Conservation (phyloP, 495 filamentous ascomycete species). For the Bacidia rubella region DNA sequence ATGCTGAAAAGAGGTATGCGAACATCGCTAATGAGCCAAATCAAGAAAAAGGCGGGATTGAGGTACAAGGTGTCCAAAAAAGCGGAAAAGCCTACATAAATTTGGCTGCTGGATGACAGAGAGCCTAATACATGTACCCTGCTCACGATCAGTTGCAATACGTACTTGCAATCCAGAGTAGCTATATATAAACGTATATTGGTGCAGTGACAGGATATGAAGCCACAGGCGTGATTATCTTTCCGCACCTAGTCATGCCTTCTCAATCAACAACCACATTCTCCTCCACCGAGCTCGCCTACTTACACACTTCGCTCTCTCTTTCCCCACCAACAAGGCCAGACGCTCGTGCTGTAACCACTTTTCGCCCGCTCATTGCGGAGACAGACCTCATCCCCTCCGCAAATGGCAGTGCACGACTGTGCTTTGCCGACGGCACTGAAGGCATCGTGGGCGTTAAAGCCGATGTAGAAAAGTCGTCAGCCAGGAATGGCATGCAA, state of each 20-base stretch:
- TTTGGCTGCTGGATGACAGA: constrained; percentile 6
- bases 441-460: constrained; percentile 94
- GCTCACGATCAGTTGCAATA: too few relatives aligned
- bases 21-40: constrained; percentile 29
- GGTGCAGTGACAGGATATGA: too few relatives aligned
- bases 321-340: constrained; percentile 73
- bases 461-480: constrained; percentile 71
- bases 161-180: too few relatives aligned
- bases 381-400: constrained; percentile 80
- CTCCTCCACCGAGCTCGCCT: constrained; percentile 91
- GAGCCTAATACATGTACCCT: background rate
- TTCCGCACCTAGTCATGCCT: background rate
- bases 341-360: constrained; percentile 65
- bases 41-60: constrained; percentile 2
- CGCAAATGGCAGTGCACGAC: constrained; percentile 80
- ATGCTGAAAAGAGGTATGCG: constrained; percentile 66
- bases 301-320: constrained; percentile 78
- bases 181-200: too few relatives aligned
- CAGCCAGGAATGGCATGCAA: constrained; percentile 10
- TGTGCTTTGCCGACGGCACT: constrained; percentile 88
- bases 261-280: constrained; percentile 28
- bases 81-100: background rate
- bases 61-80: background rate
- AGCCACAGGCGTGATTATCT: too few relatives aligned
- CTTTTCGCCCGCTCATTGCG: constrained; percentile 82